Base-by-base conservation (phyloP, 192 early-diverging fungal species). In the Umbelopsis isabellina region DNA sequence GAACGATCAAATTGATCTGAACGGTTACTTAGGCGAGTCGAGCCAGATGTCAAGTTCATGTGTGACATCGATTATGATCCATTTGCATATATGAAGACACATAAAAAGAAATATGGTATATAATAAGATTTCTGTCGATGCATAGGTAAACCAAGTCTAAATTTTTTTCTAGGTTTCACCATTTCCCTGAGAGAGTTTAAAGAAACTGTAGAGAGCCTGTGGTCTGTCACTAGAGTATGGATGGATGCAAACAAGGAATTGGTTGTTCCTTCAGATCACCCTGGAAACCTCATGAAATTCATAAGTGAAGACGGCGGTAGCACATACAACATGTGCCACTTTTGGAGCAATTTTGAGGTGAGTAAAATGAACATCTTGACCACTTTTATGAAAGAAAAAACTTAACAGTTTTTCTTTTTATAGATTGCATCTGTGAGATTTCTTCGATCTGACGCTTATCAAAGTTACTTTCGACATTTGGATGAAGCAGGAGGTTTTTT, bases 271-370 rank as follows among this genome's bases (percentile, higher is more conserved):
- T 25, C 33, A 18, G 46, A 55, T n/a, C 44, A 46, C 21, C 71
- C 84, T 23, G 75, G 79, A 16, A 81, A 80, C 61, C 72, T 81
- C 15, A 68, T 83, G 47, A 58, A 72, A 58, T 85, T 90, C 70
- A 77, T 92, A 35, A 86, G 84, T n/a, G 75, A 83, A 18, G 85
- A 87, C 65, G 72, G 75, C 13, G 81, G 79, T 16, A 44, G 72
- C 51, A 84, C 83, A 15, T 93, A 92, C 72, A 93, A 93, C 75
- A 76, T 83, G 47, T 78, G 92, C 71, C 92, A 95, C 74, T 94
- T 93, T 68, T 94, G 94, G 94, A 89, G 87, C 68, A 95, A 94
- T 75, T 94, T 95, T 84, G 92, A 95, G 81, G 91, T 95, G 49
- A 82, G 74, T 0, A 71, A 80, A 10, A 5, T 4, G 37, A 41